Evolutionary conservation across 495 filamentous ascomycete genomes (phyloP).

Genomic region (Tuber aestivum): DNA sequence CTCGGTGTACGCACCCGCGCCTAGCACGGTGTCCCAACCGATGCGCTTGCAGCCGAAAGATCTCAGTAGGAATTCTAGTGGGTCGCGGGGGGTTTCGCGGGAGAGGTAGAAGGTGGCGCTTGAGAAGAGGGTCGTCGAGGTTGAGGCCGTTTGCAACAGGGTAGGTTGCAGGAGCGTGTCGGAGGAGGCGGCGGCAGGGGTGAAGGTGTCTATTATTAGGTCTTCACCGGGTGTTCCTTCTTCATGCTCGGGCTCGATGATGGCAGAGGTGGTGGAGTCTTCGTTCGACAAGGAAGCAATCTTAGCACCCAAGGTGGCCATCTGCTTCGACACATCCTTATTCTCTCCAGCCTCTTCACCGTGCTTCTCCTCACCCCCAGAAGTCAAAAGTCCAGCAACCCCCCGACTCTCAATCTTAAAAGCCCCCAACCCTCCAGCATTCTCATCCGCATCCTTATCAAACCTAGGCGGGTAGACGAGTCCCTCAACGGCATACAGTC

Average conservation of each 20-base stretch:
- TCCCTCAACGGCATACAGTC: constrained; percentile 83
- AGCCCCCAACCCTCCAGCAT: constrained; percentile 83
- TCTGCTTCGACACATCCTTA: constrained; percentile 52
- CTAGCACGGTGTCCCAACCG: constrained; percentile 83
- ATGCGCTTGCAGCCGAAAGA: constrained; percentile 94
- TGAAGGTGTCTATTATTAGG: constrained; percentile 82
- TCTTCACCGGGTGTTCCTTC: constrained; percentile 51
- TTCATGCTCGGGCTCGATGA: constrained; percentile 36
- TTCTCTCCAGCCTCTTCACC: constrained; percentile 48
- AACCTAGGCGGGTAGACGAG: constrained; percentile 94
- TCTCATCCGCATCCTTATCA: constrained; percentile 75
- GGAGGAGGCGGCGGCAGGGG: constrained; percentile 56
- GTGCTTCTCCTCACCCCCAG: constrained; percentile 46
- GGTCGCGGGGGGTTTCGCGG: constrained; percentile 81
- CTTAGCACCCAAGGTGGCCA: constrained; percentile 51
- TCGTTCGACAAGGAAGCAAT: constrained; percentile 47
- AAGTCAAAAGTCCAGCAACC: constrained; percentile 46
- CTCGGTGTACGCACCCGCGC: constrained; percentile 85
- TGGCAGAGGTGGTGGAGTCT: constrained; percentile 44
- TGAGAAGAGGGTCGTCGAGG: constrained; percentile 59
- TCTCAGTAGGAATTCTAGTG: constrained; percentile 88
- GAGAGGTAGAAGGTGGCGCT: constrained; percentile 89
- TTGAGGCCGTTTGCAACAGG: constrained; percentile 43
- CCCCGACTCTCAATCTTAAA: constrained; percentile 76
- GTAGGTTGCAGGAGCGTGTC: constrained; percentile 82